phyloP scores from a whole-genome alignment of 495 filamentous ascomycete genomes.

The Penicillium malachiteum region DNA sequence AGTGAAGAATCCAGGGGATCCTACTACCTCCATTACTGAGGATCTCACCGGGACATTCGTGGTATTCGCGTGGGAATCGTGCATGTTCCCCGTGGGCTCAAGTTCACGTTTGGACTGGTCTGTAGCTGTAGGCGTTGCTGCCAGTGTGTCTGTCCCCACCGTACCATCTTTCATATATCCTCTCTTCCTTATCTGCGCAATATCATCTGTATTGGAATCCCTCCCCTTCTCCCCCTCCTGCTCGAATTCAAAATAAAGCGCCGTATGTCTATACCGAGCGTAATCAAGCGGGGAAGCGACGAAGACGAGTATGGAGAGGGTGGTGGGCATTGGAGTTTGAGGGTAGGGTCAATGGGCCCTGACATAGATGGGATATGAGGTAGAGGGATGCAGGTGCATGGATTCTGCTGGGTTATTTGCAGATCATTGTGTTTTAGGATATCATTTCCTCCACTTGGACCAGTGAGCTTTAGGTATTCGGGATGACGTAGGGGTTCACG shows the following conservation, averaged over 20 bases:
- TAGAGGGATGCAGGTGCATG: neutral
- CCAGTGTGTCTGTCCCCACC: neutral
- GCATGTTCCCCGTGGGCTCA: too few relatives aligned
- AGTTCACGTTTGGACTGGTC: too few relatives aligned
- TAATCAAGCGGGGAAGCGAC: constrained; percentile 26
- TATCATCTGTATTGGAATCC: too few relatives aligned
- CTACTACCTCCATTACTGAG: constrained; percentile 17
- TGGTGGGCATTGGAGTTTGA: constrained; percentile 13
- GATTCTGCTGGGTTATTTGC: neutral
- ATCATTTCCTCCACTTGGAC: too few relatives aligned
- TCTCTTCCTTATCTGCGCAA: too few relatives aligned
- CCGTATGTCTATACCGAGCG: constrained; percentile 23
- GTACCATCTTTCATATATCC: too few relatives aligned
- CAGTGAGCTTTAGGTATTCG: neutral
- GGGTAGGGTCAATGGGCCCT: neutral
- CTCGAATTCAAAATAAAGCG: constrained; percentile 20
- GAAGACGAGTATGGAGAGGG: constrained; percentile 22
- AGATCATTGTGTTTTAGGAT: neutral
- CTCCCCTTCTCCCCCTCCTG: neutral
- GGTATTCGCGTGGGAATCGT: too few relatives aligned
- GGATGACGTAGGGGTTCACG: constrained; percentile 1
- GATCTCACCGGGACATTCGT: constrained; percentile 8
- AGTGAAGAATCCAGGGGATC: constrained; percentile 14
- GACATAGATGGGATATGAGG: neutral
- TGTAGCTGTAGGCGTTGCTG: neutral